phyloP scores from a whole-genome alignment of 23 red algal genomes.

The Gracilaria domingensis region DNA sequence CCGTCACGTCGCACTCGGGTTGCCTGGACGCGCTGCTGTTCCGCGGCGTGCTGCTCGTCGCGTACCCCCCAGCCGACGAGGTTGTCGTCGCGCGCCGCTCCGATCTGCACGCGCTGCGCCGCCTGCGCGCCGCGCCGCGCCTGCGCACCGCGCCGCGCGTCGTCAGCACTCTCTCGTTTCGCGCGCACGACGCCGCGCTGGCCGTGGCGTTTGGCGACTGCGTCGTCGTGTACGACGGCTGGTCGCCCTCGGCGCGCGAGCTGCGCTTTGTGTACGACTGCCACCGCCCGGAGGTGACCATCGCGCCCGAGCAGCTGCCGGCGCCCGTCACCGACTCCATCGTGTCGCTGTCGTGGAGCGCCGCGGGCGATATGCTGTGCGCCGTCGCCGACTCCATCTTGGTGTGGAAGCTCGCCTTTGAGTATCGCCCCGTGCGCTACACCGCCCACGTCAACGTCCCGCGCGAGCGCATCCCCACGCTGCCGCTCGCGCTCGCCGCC shows the following conservation, averaged over 20 bases:
- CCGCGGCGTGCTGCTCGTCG: slow-evolving; percentile 61
- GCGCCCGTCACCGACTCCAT: not conserved
- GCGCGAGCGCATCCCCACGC: slow-evolving; percentile 3
- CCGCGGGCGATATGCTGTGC: slow-evolving; percentile 36
- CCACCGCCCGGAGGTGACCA: slow-evolving; percentile 22
- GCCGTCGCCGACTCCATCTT: slow-evolving; percentile 59
- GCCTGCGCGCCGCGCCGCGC: slow-evolving; percentile 26
- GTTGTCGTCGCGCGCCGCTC: slow-evolving; percentile 71
- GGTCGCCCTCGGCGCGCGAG: slow-evolving; percentile 20
- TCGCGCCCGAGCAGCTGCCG: not conserved
- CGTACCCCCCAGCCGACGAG: slow-evolving; percentile 58
- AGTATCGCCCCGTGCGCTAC: slow-evolving; percentile 36
- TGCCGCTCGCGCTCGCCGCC: slow-evolving; percentile 22
- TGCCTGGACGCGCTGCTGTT: slow-evolving; percentile 64
- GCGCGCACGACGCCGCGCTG: slow-evolving; percentile 62
- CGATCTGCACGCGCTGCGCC: slow-evolving; percentile 65
- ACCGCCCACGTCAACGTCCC: not conserved
- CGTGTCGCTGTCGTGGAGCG: slow-evolving; percentile 44
- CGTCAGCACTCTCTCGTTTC: slow-evolving; percentile 59
- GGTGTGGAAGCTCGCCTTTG: slow-evolving; percentile 49
- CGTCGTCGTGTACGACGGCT: slow-evolving; percentile 70
- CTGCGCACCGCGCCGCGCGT: not conserved
- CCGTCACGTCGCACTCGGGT: slow-evolving; percentile 42
- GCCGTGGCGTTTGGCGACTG: slow-evolving; percentile 58
- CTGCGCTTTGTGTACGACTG: slow-evolving; percentile 13